Base-by-base conservation (phyloP, 1,284 basidiomycete species). In the Boletus semigastroideus region DNA sequence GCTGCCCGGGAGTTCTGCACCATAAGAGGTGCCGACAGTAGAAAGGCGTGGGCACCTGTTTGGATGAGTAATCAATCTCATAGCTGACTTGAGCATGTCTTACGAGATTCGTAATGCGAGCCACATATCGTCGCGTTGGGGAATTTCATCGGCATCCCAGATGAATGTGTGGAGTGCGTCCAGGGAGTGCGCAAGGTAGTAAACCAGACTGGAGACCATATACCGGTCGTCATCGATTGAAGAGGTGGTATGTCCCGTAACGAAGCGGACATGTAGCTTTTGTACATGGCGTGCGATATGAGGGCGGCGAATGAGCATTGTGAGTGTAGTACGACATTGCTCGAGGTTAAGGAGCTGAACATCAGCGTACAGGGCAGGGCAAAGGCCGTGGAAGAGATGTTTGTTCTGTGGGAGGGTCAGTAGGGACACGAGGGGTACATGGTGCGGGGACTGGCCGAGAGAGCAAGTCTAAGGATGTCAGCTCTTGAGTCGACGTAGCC, bases 61-160 rank as follows among this genome's bases (percentile, higher is more conserved):
- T 10, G 44, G 27, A 34, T 46, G 17, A 19, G 16, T 14, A 48
- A 53, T 30, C 36, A 16, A 22, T 28, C 19, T 47, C 12, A 52
- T 19, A 19, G 25, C 16, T 6, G 34, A 45, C 10, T n/a, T 13
- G 40, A 14, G 7, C 30, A 20, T 33, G 14, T 30, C 17, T 61
- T 64, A 88, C 87, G 78, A 80, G 51, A 78, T 67, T 34, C 84
- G 78, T 57, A 89, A 71, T 49, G 81, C 79, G 54, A 84, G 78
- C 86, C 86, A 89, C 82, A 89, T 84, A 55, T 84, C 80, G 56
- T 89, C 87, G 54, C 80, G 72, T 34, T 76, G 78, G 3, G 86
- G 78, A 31, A 80, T 68, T 59, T 86, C 85, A 48, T 85, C 82
- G 5, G 78, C 83, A 54, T 83, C 82, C 86, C 86, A 89, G 30